Evolutionary conservation across 108 stramenopile genomes (phyloP), one percentile per base, ranked within the genome.

Genomic region (Nitzschia inconspicua): DNA sequence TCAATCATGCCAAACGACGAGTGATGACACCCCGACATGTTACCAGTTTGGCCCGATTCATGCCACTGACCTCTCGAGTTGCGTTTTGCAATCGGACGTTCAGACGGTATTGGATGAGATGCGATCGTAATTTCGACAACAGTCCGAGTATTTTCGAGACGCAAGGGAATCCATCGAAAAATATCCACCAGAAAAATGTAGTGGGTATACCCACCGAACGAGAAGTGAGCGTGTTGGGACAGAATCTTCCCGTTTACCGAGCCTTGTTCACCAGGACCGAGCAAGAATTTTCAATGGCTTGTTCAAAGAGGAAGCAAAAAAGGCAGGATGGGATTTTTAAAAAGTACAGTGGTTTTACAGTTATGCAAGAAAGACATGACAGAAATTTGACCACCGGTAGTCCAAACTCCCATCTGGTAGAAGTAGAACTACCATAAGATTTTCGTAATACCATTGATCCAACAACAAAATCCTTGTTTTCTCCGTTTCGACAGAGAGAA

Each of bases 141-240:
- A 68, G 24, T 47, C 60, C 4, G 49, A 58, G 13, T 66, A 71
- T 8, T 86, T 89, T 57, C 55, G 60, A 29, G 82, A 84, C 52
- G 19, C 29, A 2, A 13, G 43, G 3, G 40, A 74, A 39, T 57
- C 68, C 14, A 31, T 44, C 3, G 32, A 75, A 13, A 80, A 80
- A 18, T 92, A 89, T 50, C 34, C 71, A 36, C 55, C 63, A 41
- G 75, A 75, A 1, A 1, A 95, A 95, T 73, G 65, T 73, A 3
- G 23, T 88, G 14, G 85, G 85, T 9, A 49, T 95, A 57, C 89
- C 88, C 0, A 95, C 93, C 32, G 93, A 95, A 63, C 62, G 93
- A 40, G 93, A 95, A 77, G 61, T 84, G 23, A 89, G 88, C 44
- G 93, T 95, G 3, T 40, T 91, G 61, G 68, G 84, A 22, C 56